Evolutionary conservation across 176 grass and related monocot genomes (phyloP).

Genomic region (Eleusine coracana): DNA sequence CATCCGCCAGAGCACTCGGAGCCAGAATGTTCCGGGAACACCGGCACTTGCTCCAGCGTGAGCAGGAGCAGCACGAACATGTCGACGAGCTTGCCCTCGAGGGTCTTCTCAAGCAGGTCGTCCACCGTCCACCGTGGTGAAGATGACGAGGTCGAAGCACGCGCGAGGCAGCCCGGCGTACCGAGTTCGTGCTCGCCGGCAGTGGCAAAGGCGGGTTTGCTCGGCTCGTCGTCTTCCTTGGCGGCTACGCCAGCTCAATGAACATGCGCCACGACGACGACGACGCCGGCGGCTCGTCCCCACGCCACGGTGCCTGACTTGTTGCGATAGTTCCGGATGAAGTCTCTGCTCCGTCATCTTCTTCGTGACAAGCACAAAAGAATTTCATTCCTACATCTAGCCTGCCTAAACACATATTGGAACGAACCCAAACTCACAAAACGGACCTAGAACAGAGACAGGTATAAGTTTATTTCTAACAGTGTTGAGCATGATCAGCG

Average conservation of each 20-base stretch:
- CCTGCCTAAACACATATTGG: no score
- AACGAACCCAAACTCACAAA: no score
- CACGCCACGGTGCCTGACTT: conserved; percentile 31
- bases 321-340: no score
- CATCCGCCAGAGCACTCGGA: conserved; percentile 80
- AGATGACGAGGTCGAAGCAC: conserved; percentile 85
- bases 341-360: no score
- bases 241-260: conserved; percentile 75
- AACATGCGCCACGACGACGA: conserved; percentile 39
- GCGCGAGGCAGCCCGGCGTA: conserved; percentile 46
- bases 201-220: conserved; percentile 45
- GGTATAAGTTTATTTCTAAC: no score
- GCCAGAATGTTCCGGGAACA: conserved; percentile 81
- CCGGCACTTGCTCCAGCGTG: conserved; percentile 58
- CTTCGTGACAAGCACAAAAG: no score
- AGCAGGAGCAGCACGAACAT: conserved; percentile 61
- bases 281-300: conserved; percentile 51
- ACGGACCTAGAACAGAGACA: no score
- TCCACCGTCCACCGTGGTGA: conserved; percentile 75
- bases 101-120: conserved; percentile 81
- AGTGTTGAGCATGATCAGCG: conserved; percentile 97
- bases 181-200: conserved; percentile 55
- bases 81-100: conserved; percentile 41
- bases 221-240: conserved; percentile 61
- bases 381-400: no score